Evolutionary conservation across 441 rosid species (phyloP), one percentile per base, ranked within the genome.

Genomic region (Hura crepitans): DNA sequence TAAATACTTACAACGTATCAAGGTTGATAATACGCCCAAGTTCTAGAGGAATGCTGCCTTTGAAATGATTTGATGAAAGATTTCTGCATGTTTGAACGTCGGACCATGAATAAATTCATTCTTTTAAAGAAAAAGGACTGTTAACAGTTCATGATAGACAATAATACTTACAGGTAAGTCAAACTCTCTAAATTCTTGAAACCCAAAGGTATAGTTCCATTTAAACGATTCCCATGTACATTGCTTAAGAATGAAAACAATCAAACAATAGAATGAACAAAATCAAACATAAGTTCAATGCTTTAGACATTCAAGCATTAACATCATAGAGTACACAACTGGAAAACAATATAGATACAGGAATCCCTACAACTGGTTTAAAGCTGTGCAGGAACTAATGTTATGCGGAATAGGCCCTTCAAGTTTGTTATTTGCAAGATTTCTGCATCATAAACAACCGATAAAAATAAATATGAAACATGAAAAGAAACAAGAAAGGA

Each of bases 11-110:
- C 98, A 96, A 45, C 0, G 87, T 96, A 71, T 96, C 98, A 45
- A 96, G 91, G 74, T 96, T 96, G 76, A 89, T 80, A 33, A 91
- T 88, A 68, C 77, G 90, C 5, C 97, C 98, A 14, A 93, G 86
- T 72, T 93, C 97, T 28, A 74, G 17, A 0, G 98, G 97, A 74
- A 93, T 81, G 51, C 65, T 75, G 6, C 97, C 99, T 80, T 82
- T 85, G 75, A 96, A 93, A 64, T 78, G 69, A 78, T 96, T 96
- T 33, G 76, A 71, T 0, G 99, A 96, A 27, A 96, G 89, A 68
- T 96, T 96, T 64, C 99, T 93, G 72, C 35, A 75, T 15, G 61
- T 12, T 22, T n/a, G 65, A 27, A 23, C 30, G n/a, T 14, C 12
- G 7, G 28, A 58, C 13, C 2, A 6, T 4, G 6, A 30, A 64